Evolutionary conservation across 2,329 filamentous ascomycete genomes (phyloP).

Genomic region (Penicillium crustosum): DNA sequence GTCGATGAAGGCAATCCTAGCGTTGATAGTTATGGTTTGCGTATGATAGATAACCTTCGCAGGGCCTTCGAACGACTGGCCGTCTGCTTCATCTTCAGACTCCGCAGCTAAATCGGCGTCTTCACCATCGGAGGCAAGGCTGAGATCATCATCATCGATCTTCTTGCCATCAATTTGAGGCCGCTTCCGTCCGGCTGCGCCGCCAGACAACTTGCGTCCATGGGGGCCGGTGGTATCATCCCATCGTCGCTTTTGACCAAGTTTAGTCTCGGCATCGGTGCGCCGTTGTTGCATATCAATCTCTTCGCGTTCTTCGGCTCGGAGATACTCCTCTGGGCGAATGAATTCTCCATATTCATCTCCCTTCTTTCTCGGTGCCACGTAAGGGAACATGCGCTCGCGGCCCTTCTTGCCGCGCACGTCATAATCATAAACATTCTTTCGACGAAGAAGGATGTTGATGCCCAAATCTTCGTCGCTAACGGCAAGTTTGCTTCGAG

Average conservation of each 20-base stretch:
- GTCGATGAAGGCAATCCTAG: slow-evolving; percentile 84
- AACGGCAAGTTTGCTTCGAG: slow-evolving; percentile 79
- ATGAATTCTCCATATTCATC: slow-evolving; percentile 96
- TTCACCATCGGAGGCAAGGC: slow-evolving; percentile 53
- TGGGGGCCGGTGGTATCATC: slow-evolving; percentile 61
- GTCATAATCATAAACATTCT: slow-evolving; percentile 90
- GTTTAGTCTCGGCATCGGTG: slow-evolving; percentile 57
- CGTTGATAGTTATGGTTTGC: slow-evolving; percentile 64
- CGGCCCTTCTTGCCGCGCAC: slow-evolving; percentile 87
- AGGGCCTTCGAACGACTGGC: slow-evolving; percentile 60
- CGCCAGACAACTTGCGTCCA: slow-evolving; percentile 41
- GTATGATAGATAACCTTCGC: slow-evolving; percentile 70
- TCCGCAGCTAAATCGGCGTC: slow-evolving; percentile 59
- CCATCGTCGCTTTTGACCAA: slow-evolving; percentile 95
- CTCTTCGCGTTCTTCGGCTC: slow-evolving; percentile 86
- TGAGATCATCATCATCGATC: slow-evolving; percentile 47
- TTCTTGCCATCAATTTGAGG: slow-evolving; percentile 47
- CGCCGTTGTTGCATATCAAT: slow-evolving; percentile 63
- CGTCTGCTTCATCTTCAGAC: slow-evolving; percentile 55
- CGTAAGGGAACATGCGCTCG: slow-evolving; percentile 87
- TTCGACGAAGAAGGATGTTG: slow-evolving; percentile 83
- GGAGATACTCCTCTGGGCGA: slow-evolving; percentile 86
- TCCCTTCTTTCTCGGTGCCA: slow-evolving; percentile 72
- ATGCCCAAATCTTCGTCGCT: slow-evolving; percentile 90
- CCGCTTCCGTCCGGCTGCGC: slow-evolving; percentile 57